Conservation (phyloP, 1,139 yeast genomes). For the Yamadazyma diddensiae region DNA sequence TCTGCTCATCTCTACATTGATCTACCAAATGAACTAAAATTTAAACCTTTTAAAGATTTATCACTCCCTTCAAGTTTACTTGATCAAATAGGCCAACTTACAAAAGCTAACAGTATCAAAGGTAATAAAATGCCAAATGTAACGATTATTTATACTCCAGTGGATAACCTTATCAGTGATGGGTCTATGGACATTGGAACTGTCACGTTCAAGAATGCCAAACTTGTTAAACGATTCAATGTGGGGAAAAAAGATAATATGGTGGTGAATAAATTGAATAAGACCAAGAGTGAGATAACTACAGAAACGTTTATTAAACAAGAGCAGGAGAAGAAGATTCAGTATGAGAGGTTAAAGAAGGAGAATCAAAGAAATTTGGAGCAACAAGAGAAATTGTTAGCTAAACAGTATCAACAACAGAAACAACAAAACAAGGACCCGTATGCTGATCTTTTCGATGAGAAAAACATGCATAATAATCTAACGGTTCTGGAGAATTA, state of each 20-base stretch:
- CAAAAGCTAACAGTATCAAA: slow-evolving; percentile 77
- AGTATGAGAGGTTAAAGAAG: slow-evolving; percentile 31
- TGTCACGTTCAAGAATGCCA: slow-evolving; percentile 64
- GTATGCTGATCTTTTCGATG: slow-evolving; percentile 57
- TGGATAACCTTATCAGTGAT: slow-evolving; percentile 66
- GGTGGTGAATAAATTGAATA: slow-evolving; percentile 63
- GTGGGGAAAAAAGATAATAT: slow-evolving; percentile 60
- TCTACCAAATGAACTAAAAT: slow-evolving; percentile 40
- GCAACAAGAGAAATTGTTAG: slow-evolving; percentile 24
- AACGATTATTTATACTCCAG: slow-evolving; percentile 73
- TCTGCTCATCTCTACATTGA: slow-evolving; percentile 82
- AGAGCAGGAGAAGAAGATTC: slow-evolving; percentile 38
- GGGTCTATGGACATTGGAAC: slow-evolving; percentile 84
- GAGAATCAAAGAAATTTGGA: slow-evolving; percentile 28
- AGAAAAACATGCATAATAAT: slow-evolving; percentile 49
- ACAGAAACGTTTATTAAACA: slow-evolving; percentile 52
- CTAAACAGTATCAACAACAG: slow-evolving; percentile 22
- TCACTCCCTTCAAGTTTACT: slow-evolving; percentile 52
- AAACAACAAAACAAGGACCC: slow-evolving; percentile 41
- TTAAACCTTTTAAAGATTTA: slow-evolving; percentile 29
- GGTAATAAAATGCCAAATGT: slow-evolving; percentile 73
- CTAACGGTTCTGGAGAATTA: slow-evolving; percentile 57
- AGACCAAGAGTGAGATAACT: slow-evolving; percentile 50
- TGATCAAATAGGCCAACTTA: slow-evolving; percentile 67
- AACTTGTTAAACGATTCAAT: slow-evolving; percentile 51